Evolutionary conservation across 1,139 yeast species (phyloP), one percentile per base, ranked within the genome.

Genomic region (Debaryomycetaceae sp.): DNA sequence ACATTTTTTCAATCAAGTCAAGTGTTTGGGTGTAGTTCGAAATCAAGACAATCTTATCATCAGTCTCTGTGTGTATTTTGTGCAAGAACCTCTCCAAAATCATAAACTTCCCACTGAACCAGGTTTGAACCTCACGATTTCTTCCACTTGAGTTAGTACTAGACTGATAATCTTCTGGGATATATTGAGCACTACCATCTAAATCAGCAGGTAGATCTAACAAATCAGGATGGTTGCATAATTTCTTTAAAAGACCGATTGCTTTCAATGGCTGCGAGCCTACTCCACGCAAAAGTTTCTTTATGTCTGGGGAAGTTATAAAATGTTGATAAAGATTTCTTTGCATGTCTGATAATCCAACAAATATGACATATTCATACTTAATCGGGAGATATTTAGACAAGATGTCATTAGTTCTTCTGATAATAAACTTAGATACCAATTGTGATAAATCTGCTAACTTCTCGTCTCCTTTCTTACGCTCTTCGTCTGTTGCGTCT

Each of bases 11-110:
- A 45, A 92, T 86, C 48, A 94, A 68, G 61, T 92, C 98, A 35
- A 92, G 70, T 0, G 98, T 92, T 54, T 88, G 95, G 0, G 98
- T 92, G 58, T 89, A 92, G 58, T 92, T 92, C 18, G 97, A 88
- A 52, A 92, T 92, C 34, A 92, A 70, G 15, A 92, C 98, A 53
- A 92, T 91, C 61, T 92, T 92, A 60, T 92, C 98, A 58, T 89
- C 81, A 1, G 98, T 89, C 52, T 89, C 95, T 2, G 71, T 67
- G 41, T 81, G 73, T 33, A 92, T 87, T 46, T 87, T 79, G 43
- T 78, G 78, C 44, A 92, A 73, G 70, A 92, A 92, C 48, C 98
- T 65, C 50, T 78, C 81, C 74, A 56, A 82, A 71, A 71, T 79
- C 65, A 61, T 77, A 74, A 62, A 89, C 71, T 63, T 87, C 2